Conservation (phyloP, 2,329 filamentous ascomycete species). For the Neonectria coccinea region DNA sequence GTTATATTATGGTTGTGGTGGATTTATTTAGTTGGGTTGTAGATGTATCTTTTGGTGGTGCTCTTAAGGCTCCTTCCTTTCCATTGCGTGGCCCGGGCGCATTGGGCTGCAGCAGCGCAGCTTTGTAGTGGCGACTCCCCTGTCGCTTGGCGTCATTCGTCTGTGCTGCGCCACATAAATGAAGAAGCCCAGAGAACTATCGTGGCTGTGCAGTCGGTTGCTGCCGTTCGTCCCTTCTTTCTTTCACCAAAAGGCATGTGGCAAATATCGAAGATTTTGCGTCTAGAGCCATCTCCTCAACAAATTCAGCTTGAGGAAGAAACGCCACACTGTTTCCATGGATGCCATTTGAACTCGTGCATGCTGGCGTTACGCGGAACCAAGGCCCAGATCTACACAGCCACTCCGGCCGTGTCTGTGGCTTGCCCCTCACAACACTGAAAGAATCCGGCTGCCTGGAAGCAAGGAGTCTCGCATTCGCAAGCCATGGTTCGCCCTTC, state of each 20-base stretch:
- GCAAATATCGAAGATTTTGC: background rate
- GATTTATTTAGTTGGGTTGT: no score
- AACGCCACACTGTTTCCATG: background rate
- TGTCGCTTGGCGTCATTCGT: constrained; percentile 26
- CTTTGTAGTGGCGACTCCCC: constrained; percentile 14
- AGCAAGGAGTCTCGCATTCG: background rate
- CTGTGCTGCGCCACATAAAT: constrained; percentile 4
- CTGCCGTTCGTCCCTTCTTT: background rate
- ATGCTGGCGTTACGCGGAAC: background rate
- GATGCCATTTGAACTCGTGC: background rate
- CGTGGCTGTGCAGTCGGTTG: background rate
- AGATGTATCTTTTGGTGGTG: no score
- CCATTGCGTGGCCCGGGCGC: constrained; percentile 21
- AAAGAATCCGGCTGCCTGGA: constrained; percentile 15
- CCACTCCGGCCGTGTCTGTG: constrained; percentile 13
- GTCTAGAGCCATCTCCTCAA: background rate
- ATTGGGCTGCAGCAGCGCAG: constrained; percentile 8
- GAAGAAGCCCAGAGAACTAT: background rate
- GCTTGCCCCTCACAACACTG: constrained; percentile 3
- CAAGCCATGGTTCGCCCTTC: background rate
- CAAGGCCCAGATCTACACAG: constrained; percentile 17
- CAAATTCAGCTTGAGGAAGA: background rate
- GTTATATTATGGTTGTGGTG: no score
- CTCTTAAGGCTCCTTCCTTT: no score
- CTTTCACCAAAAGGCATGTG: background rate